phyloP scores from a whole-genome alignment of 108 stramenopile species.

The Cyclotella cryptica region DNA sequence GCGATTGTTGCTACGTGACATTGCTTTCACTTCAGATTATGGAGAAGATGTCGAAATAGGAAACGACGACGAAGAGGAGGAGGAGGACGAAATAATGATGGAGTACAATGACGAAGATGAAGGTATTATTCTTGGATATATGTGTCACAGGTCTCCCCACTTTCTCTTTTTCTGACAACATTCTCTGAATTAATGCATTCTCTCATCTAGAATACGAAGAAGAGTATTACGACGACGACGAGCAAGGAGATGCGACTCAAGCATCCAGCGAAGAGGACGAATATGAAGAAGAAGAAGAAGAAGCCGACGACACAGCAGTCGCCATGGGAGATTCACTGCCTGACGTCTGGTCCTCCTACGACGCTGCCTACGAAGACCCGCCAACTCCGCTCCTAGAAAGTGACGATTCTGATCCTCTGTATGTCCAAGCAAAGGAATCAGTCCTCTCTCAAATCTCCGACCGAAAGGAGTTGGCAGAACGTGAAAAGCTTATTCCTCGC shows the following conservation, averaged over 20 bases:
- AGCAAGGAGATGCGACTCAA: conserved; percentile 4
- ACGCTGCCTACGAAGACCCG: conserved; percentile 39
- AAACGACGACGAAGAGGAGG: conserved; percentile 9
- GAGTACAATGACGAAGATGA: conserved; percentile 17
- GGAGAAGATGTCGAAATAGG: conserved; percentile 9
- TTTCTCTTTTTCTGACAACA: conserved; percentile 18
- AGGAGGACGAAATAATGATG: neutral
- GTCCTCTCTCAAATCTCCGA: conserved; percentile 39
- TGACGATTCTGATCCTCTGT: conserved; percentile 40
- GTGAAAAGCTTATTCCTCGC: conserved; percentile 29
- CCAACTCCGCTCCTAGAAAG: conserved; percentile 35
- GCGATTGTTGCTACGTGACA: neutral
- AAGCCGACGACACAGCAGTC: conserved; percentile 26
- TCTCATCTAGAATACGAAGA: conserved; percentile 18
- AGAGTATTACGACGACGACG: conserved; percentile 43
- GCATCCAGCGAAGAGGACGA: conserved; percentile 39
- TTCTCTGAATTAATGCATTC: conserved; percentile 10
- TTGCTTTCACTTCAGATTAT: neutral
- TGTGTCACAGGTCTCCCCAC: neutral
- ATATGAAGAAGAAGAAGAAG: conserved; percentile 28
- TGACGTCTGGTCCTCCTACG: conserved; percentile 53
- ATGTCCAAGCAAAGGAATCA: conserved; percentile 31
- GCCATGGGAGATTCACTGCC: neutral
- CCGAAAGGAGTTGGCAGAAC: conserved; percentile 28
- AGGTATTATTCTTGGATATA: neutral